Evolutionary conservation across 306 rosid species (phyloP), one percentile per base, ranked within the genome.

Genomic region (Vachellia pachyceras): DNA sequence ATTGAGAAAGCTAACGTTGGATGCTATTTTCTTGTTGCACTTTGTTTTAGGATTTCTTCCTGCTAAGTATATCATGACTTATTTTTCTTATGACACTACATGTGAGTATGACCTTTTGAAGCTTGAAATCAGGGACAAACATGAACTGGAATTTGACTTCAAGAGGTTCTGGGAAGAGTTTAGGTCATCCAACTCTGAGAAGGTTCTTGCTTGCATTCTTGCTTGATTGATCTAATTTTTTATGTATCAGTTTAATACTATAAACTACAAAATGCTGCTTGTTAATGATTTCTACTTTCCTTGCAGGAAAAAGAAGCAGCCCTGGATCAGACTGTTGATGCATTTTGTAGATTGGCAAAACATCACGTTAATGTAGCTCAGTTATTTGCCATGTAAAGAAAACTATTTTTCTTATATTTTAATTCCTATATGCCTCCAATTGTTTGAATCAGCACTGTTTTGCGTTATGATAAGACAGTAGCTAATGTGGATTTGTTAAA

Each of bases 141-240:
- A 94, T 96, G 99, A 94, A 85, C 75, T 96, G 98, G 99, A 96
- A 85, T 92, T 94, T 97, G 99, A 96, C 90, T 96, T 96, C 94
- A 96, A 92, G 91, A 91, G 98, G 82, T 96, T 85, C 75, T 96
- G 99, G 99, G 98, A 94, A 85, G 99, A 94, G 80, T 96, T 96
- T 85, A 92, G 98, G 87, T 90, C 98, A 80, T 96, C 99, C 81
- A 89, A 93, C 94, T 96, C 96, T 82, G 99, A 93, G 92, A 93
- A 96, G 99, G 99, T 96, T 88, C 80, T 85, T 85, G n/a, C n/a
- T n/a, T n/a, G n/a, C n/a, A n/a, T n/a, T n/a, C n/a, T n/a, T n/a
- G 33, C 69, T 82, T 78, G 35, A 29, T 77, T 77, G 54, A 69
- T 78, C 66, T 65, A 45, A 25, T 70, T 61, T 14, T 77, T 79